These are phyloP conservation scores for Dalechampia spathulata DNA, from an alignment of 441 rosid species.

Conservation along the genomic window DNA sequence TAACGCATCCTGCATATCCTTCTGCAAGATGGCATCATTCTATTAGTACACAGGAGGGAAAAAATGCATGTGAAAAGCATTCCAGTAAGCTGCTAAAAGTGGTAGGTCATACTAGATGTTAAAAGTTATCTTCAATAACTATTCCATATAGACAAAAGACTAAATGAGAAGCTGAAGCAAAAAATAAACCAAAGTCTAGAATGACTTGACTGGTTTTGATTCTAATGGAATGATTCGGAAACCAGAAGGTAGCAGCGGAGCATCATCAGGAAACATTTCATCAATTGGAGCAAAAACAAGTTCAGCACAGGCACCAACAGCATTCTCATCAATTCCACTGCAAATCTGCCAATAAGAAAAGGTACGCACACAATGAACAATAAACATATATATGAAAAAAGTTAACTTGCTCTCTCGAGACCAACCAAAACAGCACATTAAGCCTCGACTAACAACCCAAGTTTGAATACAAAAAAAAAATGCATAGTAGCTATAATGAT, in stretches of 20 bases:
- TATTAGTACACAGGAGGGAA: conserved; percentile 4
- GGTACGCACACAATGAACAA: too few relatives aligned
- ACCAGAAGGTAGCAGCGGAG: conserved; percentile 90
- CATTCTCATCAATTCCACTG: conserved; percentile 89
- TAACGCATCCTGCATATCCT: conserved; percentile 50
- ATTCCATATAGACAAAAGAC: not conserved
- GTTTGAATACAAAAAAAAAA: too few relatives aligned
- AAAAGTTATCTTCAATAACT: not conserved
- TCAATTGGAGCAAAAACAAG: conserved; percentile 96
- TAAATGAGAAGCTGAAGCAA: not conserved
- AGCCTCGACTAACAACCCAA: too few relatives aligned
- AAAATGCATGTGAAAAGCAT: not conserved
- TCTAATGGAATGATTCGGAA: conserved; percentile 90
- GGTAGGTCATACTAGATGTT: not conserved
- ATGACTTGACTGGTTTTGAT: conserved; percentile 59
- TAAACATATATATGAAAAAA: too few relatives aligned
- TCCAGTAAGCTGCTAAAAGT: not conserved
- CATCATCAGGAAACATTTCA: conserved; percentile 97
- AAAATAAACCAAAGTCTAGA: not conserved
- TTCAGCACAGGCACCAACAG: conserved; percentile 87
- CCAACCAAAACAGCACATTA: not conserved
- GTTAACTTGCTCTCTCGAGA: too few relatives aligned
- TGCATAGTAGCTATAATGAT: too few relatives aligned
- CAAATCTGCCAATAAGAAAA: conserved; percentile 53
- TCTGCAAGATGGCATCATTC: conserved; percentile 31